phyloP scores from a whole-genome alignment of 306 rosid genomes.

The Prinsepia uniflora region DNA sequence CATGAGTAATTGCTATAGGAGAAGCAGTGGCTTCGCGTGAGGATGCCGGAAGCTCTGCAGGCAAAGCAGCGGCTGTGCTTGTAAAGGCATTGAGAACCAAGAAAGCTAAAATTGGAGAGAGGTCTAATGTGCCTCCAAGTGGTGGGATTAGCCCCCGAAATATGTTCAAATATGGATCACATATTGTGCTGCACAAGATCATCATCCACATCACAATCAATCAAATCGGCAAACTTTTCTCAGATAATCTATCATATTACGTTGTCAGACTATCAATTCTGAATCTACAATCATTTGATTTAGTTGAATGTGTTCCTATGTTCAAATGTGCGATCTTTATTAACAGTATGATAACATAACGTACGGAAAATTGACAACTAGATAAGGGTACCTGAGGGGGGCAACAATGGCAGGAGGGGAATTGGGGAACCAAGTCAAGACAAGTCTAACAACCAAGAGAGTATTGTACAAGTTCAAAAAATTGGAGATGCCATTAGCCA shows the following conservation, averaged over 20 bases:
- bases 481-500: conserved; percentile 69
- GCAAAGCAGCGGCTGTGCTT: conserved; percentile 93
- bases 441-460: conserved; percentile 76
- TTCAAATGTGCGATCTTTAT: background rate
- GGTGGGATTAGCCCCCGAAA: conserved; percentile 96
- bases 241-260: background rate
- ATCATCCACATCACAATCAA: conserved; percentile 6
- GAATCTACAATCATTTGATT: background rate
- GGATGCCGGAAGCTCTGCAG: conserved; percentile 76
- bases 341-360: background rate
- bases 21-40: conserved; percentile 34
- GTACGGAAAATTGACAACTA: background rate
- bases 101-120: conserved; percentile 91
- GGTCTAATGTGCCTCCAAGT: conserved; percentile 86
- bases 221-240: background rate
- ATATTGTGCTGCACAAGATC: conserved; percentile 62
- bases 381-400: conserved; percentile 66
- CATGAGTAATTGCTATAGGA: conserved; percentile 21
- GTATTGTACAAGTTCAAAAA: conserved; percentile 90
- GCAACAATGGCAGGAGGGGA: conserved; percentile 78
- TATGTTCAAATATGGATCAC: conserved; percentile 94
- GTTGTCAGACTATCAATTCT: background rate
- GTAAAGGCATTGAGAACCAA: conserved; percentile 82
- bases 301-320: background rate
- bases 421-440: conserved; percentile 94